Conservation (phyloP, 2,329 filamentous ascomycete species). For the Arthrobotrys sphaeroides region DNA sequence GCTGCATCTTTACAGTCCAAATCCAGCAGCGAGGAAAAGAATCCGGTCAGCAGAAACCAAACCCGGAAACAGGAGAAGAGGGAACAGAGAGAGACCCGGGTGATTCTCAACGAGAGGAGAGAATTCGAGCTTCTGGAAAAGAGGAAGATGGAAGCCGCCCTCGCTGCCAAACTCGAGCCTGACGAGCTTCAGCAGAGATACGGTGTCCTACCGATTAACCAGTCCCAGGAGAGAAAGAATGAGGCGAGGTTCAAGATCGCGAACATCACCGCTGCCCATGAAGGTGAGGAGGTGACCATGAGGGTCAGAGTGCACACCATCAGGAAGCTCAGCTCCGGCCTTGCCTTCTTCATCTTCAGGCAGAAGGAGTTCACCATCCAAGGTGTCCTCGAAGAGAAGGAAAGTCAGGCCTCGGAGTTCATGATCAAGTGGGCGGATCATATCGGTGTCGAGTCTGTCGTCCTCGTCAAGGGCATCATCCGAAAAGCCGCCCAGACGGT, state of each 20-base stretch:
- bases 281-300: slow-evolving; percentile 72
- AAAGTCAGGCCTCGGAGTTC: slow-evolving; percentile 71
- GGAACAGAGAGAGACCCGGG: slow-evolving; percentile 59
- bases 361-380: slow-evolving; percentile 86
- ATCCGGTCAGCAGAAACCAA: slow-evolving; percentile 62
- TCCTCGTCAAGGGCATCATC: slow-evolving; percentile 77
- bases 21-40: slow-evolving; percentile 27
- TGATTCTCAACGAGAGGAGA: slow-evolving; percentile 61
- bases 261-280: slow-evolving; percentile 65
- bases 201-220: slow-evolving; percentile 72
- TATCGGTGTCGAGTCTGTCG: slow-evolving; percentile 78
- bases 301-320: slow-evolving; percentile 79
- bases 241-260: slow-evolving; percentile 64
- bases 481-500: slow-evolving; percentile 78
- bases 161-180: slow-evolving; percentile 69
- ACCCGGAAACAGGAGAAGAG: slow-evolving; percentile 62
- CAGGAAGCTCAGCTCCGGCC: slow-evolving; percentile 79
- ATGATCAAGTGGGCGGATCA: slow-evolving; percentile 91
- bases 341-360: slow-evolving; percentile 86
- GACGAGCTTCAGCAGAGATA: slow-evolving; percentile 81
- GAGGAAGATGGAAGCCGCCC: slow-evolving; percentile 60
- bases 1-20: slow-evolving; percentile 43
- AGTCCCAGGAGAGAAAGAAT: slow-evolving; percentile 67
- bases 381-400: slow-evolving; percentile 73
- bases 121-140: slow-evolving; percentile 62